Base-by-base conservation (phyloP, 805 yeast genomes). In the Spathaspora sp. region DNA sequence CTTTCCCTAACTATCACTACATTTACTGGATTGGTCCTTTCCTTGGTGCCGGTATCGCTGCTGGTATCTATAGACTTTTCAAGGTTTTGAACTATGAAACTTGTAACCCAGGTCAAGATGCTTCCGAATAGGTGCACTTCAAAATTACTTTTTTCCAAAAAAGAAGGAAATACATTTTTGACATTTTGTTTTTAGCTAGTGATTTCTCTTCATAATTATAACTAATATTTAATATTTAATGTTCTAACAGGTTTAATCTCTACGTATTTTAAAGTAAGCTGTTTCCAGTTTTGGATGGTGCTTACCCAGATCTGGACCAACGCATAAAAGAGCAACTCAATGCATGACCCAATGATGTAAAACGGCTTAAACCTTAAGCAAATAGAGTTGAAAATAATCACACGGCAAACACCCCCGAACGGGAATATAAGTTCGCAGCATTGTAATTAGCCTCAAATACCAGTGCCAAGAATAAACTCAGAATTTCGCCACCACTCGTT, bases 21-120 rank as follows among this genome's bases (percentile, higher is more conserved):
- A 89, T 90, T 58, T 89, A 89, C 79, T 89, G 96, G 94, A 82
- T 89, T 52, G 97, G 97, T 50, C 96, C 97, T 54, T 60, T 84
- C 50, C 64, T 87, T 53, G 96, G 96, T 57, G 72, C 92, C 10
- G 54, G 78, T 51, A 65, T 89, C 58, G 85, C 96, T 39, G 81
- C 78, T 58, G 79, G 78, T 54, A 75, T 88, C 57, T 87, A 89
- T 86, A 77, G 83, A 65, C 57, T 81, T 47, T 75, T 89, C 72
- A 84, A 82, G 68, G 60, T 79, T 62, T 74, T 87, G 61, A 79
- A 86, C 62, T 87, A 86, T 71, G 85, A 82, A 72, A 59, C 64
- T 44, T 56, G 61, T 56, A 83, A 83, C 75, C 87, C 87, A 53
- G 86, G 86, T 52, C 87, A 83, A 73, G 88, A 83, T 64, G 78